phyloP scores from a whole-genome alignment of 306 rosid species.

The Sicyos baderoa region DNA sequence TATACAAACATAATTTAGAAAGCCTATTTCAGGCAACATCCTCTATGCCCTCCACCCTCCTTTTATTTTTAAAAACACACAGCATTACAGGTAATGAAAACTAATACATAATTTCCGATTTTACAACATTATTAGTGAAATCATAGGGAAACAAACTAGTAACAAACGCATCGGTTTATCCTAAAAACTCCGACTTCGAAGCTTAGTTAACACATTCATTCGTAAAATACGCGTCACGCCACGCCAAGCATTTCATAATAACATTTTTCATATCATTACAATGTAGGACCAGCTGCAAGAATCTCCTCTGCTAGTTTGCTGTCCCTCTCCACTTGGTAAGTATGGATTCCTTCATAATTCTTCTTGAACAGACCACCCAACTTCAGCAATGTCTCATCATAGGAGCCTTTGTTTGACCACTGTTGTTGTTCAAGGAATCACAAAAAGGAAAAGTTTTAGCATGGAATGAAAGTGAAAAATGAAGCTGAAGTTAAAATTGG shows the following conservation, averaged over 20 bases:
- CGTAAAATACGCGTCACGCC: not conserved
- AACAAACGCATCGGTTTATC: not conserved
- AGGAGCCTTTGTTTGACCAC: conserved; percentile 65
- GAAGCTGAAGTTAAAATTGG: not conserved
- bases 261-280: conserved; percentile 24
- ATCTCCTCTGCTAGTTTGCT: conserved; percentile 57
- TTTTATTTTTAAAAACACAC: not conserved
- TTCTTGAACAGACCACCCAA: conserved; percentile 62
- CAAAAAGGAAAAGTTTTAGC: not conserved
- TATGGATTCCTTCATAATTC: conserved; percentile 51
- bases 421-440: conserved; percentile 29
- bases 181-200: not conserved
- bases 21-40: not conserved
- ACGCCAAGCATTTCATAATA: not conserved
- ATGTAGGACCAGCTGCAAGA: conserved; percentile 67
- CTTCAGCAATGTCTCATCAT: conserved; percentile 47
- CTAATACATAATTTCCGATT: not conserved
- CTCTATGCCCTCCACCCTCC: not conserved
- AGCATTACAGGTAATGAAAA: not conserved
- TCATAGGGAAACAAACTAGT: not conserved
- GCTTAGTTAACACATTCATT: not conserved
- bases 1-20: not conserved
- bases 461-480: not conserved
- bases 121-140: not conserved
- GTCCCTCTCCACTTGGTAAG: conserved; percentile 48